Evolutionary conservation across 2,329 filamentous ascomycete genomes (phyloP).

Genomic region (Trichophyton schoenleinii): DNA sequence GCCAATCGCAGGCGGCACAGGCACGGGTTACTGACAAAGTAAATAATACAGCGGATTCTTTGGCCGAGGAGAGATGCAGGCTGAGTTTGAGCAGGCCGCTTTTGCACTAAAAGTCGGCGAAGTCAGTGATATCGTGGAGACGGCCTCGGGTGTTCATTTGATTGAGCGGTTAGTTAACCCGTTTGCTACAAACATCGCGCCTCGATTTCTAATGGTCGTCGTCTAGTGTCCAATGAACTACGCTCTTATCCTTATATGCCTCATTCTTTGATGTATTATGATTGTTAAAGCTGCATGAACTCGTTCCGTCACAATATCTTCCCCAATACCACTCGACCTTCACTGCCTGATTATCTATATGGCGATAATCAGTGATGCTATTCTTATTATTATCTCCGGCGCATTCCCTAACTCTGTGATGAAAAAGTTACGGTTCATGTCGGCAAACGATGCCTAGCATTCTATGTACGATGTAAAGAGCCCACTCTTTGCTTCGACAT

Average conservation of each 20-base stretch:
- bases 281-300: conserved; percentile 1
- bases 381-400: not conserved
- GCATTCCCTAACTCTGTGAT: not conserved
- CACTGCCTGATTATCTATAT: not conserved
- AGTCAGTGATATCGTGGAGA: conserved; percentile 78
- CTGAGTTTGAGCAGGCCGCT: conserved; percentile 92
- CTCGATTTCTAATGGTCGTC: not conserved
- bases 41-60: conserved; percentile 59
- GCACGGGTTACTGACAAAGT: not conserved
- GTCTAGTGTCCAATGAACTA: not conserved
- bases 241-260: not conserved
- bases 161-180: conserved; percentile 64
- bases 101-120: conserved; percentile 81
- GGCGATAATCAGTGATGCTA: not conserved
- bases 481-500: not conserved
- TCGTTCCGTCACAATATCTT: not conserved
- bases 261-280: conserved; percentile 1
- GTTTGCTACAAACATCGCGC: not conserved
- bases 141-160: conserved; percentile 84
- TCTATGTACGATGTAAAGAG: not conserved
- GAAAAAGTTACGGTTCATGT: not conserved
- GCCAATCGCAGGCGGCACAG: not conserved
- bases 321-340: not conserved
- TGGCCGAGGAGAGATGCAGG: conserved; percentile 91
- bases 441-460: not conserved